Evolutionary conservation across 805 yeast species (phyloP), one percentile per base, ranked within the genome.

Genomic region (Pichia deserticola): DNA sequence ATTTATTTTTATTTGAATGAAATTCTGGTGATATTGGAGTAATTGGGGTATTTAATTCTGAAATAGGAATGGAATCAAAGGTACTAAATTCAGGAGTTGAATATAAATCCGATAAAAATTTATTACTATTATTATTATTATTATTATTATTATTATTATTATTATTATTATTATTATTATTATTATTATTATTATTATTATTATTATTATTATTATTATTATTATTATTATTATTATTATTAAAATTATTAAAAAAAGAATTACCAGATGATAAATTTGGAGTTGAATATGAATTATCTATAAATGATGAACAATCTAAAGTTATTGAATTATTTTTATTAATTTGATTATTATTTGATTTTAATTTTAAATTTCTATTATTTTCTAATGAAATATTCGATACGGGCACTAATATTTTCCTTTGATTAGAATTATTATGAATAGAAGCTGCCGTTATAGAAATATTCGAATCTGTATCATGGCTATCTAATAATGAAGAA

Each of bases 51-150:
- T 28, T 33, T 20, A 45, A 41, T 3, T 40, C 30, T 10, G 27
- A 35, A 34, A 6, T 15, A 4, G 9, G 25, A n/a, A n/a, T n/a
- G 29, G 42, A 10, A 20, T 44, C 47, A 40, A 43, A 48, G 5
- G 27, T 40, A 8, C 29, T 39, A 5, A 37, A 46, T 13, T 36
- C 37, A 8, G 54, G 49, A 6, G 54, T 44, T 11, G 40, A 42
- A 11, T 48, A 49, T 8, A 48, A 27, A 10, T 44, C 47, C 13
- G 43, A 7, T 6, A 49, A 37, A 28, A 49, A 25, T 25, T 48
- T 27, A 4, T 25, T 6, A 32, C 41, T n/a, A 10, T 28, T 12
- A 5, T 15, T 34, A 12, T 27, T 5, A 11, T 28, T 39, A 5
- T 5, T 35, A 27, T 35, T 27, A 7, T 33, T 34, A 32, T 28